Evolutionary conservation across 2,329 filamentous ascomycete genomes (phyloP), one percentile per base, ranked within the genome.

Genomic region (Colletotrichum sp.): DNA sequence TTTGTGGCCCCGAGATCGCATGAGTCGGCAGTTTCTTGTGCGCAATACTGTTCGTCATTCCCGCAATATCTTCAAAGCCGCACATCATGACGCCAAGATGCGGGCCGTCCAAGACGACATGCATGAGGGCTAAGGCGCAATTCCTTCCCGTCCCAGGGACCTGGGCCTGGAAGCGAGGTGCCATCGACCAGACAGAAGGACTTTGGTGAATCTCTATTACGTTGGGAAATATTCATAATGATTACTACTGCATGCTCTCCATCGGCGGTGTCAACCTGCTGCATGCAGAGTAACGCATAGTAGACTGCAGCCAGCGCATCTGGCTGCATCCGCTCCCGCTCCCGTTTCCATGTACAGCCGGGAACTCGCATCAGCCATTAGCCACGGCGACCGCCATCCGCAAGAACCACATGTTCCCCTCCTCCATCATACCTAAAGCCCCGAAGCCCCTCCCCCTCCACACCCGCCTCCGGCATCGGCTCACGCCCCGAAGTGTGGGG

Each of bases 401-500:
- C 36, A 38, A 56, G 65, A 69, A 58, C 71, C 65, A 61, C 59
- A 34, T 24, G 43, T 67, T 56, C 64, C 43, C 43, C 28, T 65
- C 62, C 62, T 32, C 62, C 62, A 43, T 43, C 34, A 48, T 48
- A n/a, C 3, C 38, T 48, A n/a, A 48, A n/a, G 18, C 38, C 38
- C 38, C 38, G 38, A 48, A 48, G 38, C 28, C 36, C 24, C 43
- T 52, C n/a, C 43, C 43, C 43, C 43, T n/a, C 36, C 26, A 21
- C 10, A 24, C 64, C 64, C 66, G 24, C 36, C 38, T 58, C 58
- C 68, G 68, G 38, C 34, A 36, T 59, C 65, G 65, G 65, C 58
- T 36, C 30, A 58, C 68, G 68, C 21, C 34, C 68, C 68, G 68
- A 36, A 56, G 52, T 64, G 63, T 72, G 62, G 73, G 66, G 71